Evolutionary conservation across 768 basidiomycete genomes (phyloP).

Genomic region (Lactifluus subvellereus): DNA sequence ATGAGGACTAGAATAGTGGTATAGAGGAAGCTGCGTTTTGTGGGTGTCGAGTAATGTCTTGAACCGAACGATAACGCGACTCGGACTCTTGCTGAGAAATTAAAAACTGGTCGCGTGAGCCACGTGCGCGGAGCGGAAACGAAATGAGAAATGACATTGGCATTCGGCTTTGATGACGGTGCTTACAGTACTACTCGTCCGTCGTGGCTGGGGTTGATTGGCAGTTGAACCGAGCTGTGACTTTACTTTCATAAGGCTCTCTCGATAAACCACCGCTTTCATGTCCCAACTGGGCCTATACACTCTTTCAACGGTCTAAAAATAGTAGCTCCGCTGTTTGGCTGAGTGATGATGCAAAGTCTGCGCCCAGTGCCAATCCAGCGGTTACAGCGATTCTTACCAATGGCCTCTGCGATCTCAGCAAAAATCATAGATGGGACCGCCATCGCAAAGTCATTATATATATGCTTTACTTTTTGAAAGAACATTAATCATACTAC

Average conservation of each 20-base stretch:
- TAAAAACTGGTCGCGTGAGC: slow-evolving; percentile 1
- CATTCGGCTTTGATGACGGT: too few species aligned
- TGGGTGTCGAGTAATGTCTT: neutral
- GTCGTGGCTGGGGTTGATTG: too few species aligned
- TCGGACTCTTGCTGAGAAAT: neutral
- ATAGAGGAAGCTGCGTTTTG: neutral
- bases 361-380: slow-evolving; percentile 8
- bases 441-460: slow-evolving; percentile 70
- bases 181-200: too few species aligned
- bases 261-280: neutral
- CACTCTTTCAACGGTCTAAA: neutral
- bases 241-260: neutral
- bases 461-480: slow-evolving; percentile 3
- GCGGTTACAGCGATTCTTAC: slow-evolving; percentile 9
- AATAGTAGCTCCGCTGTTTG: neutral
- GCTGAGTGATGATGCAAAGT: neutral
- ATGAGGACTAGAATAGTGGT: slow-evolving; percentile 17
- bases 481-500: slow-evolving; percentile 15
- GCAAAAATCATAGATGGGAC: slow-evolving; percentile 77
- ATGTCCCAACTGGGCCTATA: neutral
- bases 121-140: neutral
- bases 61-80: too few species aligned
- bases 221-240: too few species aligned
- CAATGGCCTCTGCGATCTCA: slow-evolving; percentile 28
- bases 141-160: too few species aligned